A percentile compares a stretch with the other conserved stretches of the same genome.
Conservation (phyloP, 176 grass and related monocot genomes). For the Rhynchospora breviuscula region DNA sequence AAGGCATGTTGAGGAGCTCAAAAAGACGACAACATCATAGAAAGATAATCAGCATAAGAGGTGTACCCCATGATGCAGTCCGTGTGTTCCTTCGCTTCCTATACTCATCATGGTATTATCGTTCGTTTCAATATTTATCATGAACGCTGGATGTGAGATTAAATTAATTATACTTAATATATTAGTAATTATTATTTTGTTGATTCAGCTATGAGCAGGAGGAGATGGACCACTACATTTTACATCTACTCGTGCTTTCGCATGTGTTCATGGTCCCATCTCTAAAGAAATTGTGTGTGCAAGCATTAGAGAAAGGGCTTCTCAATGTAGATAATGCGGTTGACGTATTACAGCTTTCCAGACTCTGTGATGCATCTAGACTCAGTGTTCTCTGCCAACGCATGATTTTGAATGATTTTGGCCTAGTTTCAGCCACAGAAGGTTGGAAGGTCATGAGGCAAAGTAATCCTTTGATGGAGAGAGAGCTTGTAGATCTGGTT, state of each 20-base stretch:
- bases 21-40: constrained; percentile 3
- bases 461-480: constrained; percentile 45
- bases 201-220: constrained; percentile 54
- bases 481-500: constrained; percentile 48
- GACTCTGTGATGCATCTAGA: constrained; percentile 60
- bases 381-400: constrained; percentile 50
- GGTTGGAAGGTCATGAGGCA: constrained; percentile 77
- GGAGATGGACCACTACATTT: constrained; percentile 49
- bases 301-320: constrained; percentile 46
- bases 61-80: constrained; percentile 45
- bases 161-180: background rate
- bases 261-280: constrained; percentile 51
- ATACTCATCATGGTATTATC: constrained; percentile 59
- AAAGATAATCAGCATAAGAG: constrained; percentile 40
- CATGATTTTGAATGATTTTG: constrained; percentile 57
- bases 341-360: constrained; percentile 61
- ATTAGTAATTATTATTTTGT: background rate
- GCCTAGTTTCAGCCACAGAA: constrained; percentile 41
- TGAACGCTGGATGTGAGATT: background rate
- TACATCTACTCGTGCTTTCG: constrained; percentile 63
- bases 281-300: constrained; percentile 48
- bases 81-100: constrained; percentile 69
- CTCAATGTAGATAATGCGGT: constrained; percentile 69
- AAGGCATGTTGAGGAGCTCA: constrained; percentile 33
- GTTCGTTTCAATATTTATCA: background rate